Base-by-base conservation (phyloP, 1,139 yeast genomes). In the Magnusiomyces clavatus region DNA sequence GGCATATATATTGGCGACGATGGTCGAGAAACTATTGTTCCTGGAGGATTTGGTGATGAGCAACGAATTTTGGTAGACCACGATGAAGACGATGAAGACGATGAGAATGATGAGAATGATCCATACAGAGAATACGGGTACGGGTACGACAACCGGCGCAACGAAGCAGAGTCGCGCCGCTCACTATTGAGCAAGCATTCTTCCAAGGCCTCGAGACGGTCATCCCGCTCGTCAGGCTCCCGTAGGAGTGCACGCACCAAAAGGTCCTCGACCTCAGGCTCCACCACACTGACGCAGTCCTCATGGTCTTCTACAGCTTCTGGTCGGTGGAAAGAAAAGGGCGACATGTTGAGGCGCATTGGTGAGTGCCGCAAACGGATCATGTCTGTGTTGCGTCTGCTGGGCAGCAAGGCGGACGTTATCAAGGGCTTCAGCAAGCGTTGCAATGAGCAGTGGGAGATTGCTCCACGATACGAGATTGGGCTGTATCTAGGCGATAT, bases 321-420 rank as follows among this genome's bases (percentile, higher is more conserved):
- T 87, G 31, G 48, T 12, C 48, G 48, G 19, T 89, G 97, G 97
- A 85, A 82, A 61, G 78, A 86, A 54, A 89, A 89, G 69, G 97
- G 96, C 11, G 96, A 90, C 64, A 87, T 92, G 96, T 76, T 92
- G 69, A 73, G 96, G 58, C 75, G 96, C 61, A 92, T 92, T 59
- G 98, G 97, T 39, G 97, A 89, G 65, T 86, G 96, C 59, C 82
- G 98, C 55, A 89, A 89, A 65, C 74, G 96, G 50, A 97, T 92
- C 2, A 92, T 90, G 97, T 83, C 95, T 37, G 77, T 92, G 35
- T 72, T 89, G 57, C 73, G 98, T 53, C 74, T 92, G 50, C 69
- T 92, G 47, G 95, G 96, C 3, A 83, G 90, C 49, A 92, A 92
- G 68, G 97, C 97, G 0, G 98, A 92, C 69, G 98, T 92, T 17